Evolutionary conservation across 495 filamentous ascomycete genomes (phyloP), one percentile per base, ranked within the genome.

Genomic region (Aspergillus incahuasiensis): DNA sequence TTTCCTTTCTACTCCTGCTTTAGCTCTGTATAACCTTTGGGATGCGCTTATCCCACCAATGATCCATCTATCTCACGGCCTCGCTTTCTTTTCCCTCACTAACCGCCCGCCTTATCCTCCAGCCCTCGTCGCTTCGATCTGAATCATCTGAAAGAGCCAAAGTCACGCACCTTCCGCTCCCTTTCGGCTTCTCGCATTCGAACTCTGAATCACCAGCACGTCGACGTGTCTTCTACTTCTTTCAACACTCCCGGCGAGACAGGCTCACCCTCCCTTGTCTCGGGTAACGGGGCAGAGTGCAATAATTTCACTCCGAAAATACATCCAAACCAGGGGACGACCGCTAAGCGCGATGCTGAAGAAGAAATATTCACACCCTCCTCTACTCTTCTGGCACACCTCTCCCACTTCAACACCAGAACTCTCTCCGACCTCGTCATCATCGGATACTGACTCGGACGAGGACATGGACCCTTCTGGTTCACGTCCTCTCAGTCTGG

Each of bases 401-500:
- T 69, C 70, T 43, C 71, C 75, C 19, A 72, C 51, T 48, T 66
- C 70, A 22, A 74, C 74, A 5, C 74, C 73, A 32, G 73, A 77
- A 68, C 65, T 74, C 42, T 74, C 74, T 5, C 75, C 75, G 38
- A 73, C 69, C 25, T 68, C 68, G 16, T 66, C 69, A 15, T 64
- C 70, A 30, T 74, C 70, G 25, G 68, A 73, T 41, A 79, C 74
- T 56, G 81, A 82, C 53, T 83, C 80, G 60, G 82, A 85, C 74
- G 79, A 80, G 58, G 82, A 76, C 34, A 76, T 76, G 73, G 73
- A 76, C 54, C 62, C 67, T 45, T 68, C 70, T 52, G 80, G 77
- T 57, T 79, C 81, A 52, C 78, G 81, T 67, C 84, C 86, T 20
- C 69, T 82, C 54, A 88, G 83, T 70, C 74, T 88, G 48, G 71